Conservation (phyloP, 2,329 filamentous ascomycete species). For the Epichloe sylvatica region DNA sequence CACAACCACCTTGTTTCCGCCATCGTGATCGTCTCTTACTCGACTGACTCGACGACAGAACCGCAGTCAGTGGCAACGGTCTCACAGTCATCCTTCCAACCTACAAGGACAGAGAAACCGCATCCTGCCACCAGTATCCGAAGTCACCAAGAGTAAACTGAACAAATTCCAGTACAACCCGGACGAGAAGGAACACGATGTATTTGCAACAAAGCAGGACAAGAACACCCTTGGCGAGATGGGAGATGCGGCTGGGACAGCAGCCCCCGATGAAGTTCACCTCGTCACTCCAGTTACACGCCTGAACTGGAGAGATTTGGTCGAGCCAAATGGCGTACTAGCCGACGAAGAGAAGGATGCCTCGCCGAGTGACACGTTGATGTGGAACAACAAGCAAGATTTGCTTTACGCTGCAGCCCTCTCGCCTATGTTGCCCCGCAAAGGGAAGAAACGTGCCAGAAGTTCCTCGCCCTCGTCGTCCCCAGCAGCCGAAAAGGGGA, state of each 20-base stretch:
- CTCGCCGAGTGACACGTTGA: constrained; percentile 47
- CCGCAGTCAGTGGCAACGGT: constrained; percentile 37
- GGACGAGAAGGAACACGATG: constrained; percentile 8
- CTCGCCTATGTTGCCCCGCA: constrained; percentile 35
- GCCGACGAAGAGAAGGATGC: constrained; percentile 31
- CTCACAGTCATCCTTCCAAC: constrained; percentile 35
- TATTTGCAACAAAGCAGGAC: constrained; percentile 6
- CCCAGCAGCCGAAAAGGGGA: constrained; percentile 36
- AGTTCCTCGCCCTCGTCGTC: constrained; percentile 64
- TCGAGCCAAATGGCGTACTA: constrained; percentile 28
- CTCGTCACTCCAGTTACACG: constrained; percentile 34
- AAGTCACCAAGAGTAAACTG: constrained; percentile 46
- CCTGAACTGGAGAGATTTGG: constrained; percentile 44
- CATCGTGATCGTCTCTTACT: background rate
- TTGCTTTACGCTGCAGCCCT: constrained; percentile 25
- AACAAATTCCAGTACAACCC: constrained; percentile 37
- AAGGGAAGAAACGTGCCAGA: constrained; percentile 51
- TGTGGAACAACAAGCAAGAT: constrained; percentile 43
- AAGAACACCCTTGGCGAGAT: constrained; percentile 5
- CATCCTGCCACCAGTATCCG: constrained; percentile 37
- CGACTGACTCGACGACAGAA: constrained; percentile 14
- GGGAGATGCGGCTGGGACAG: constrained; percentile 8
- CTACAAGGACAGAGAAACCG: constrained; percentile 21
- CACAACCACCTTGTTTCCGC: background rate
- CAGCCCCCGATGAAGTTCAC: background rate